These are phyloP conservation scores for Penicillium freii DNA, from an alignment of 2,329 filamentous ascomycete genomes.

Conservation along the genomic window DNA sequence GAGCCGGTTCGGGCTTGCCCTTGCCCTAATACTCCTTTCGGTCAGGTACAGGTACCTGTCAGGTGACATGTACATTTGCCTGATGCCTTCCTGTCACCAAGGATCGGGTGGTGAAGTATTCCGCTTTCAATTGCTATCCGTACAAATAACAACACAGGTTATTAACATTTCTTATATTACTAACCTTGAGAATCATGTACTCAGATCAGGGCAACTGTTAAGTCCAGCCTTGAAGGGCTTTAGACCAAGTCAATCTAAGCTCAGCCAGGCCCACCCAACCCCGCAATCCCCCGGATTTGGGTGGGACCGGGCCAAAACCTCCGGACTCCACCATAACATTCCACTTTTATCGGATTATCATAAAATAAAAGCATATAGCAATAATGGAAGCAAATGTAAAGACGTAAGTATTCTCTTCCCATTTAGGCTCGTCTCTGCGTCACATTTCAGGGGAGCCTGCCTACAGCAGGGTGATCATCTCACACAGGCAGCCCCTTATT, in stretches of 20 bases:
- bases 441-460: slow-evolving; percentile 3
- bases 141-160: neutral
- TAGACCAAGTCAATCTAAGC: slow-evolving; percentile 4
- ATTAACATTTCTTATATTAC: too few relatives aligned
- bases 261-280: slow-evolving; percentile 5
- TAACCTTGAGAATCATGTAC: neutral
- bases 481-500: neutral
- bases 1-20: neutral
- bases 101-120: neutral
- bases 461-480: neutral
- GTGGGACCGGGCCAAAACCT: slow-evolving; percentile 5
- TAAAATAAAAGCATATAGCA: neutral
- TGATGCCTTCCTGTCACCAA: neutral
- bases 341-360: neutral
- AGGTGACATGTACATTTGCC: neutral
- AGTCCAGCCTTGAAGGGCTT: too few relatives aligned
- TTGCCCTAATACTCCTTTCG: neutral
- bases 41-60: neutral
- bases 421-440: neutral
- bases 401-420: neutral
- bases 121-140: neutral
- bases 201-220: neutral
- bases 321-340: slow-evolving; percentile 10
- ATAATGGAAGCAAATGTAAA: neutral
- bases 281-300: slow-evolving; percentile 11